Evolutionary conservation across 108 stramenopile genomes (phyloP).

Genomic region (Skeletonema costatum): DNA sequence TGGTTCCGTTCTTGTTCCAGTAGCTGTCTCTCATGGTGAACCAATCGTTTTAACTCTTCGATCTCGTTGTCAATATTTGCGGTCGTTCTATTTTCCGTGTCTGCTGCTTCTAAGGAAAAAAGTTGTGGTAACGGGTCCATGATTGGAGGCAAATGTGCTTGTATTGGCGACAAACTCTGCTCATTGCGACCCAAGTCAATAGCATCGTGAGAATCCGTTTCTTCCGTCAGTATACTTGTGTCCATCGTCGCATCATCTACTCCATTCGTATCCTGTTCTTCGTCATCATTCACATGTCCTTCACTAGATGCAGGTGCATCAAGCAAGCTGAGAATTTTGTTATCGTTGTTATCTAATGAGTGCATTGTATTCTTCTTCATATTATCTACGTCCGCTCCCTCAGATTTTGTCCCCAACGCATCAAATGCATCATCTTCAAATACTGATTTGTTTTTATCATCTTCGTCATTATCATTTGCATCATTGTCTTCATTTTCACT

Average conservation of each 20-base stretch:
- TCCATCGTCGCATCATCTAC: background rate
- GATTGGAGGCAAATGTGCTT: background rate
- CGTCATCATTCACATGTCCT: background rate
- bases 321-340: conserved; percentile 23
- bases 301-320: background rate
- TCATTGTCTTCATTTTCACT: background rate
- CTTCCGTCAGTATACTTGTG: background rate
- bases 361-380: too few relatives aligned
- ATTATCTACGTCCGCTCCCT: background rate
- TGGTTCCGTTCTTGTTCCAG: conserved; percentile 21
- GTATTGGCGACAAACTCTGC: background rate
- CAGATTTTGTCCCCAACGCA: conserved; percentile 1
- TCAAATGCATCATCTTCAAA: conserved; percentile 38
- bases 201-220: background rate
- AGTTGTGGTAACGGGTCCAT: background rate
- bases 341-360: background rate
- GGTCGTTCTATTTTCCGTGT: background rate
- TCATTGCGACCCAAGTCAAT: background rate
- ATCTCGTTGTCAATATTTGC: conserved; percentile 15
- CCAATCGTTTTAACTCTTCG: conserved; percentile 14
- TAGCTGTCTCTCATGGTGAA: conserved; percentile 13
- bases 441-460: background rate
- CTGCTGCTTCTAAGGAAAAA: background rate
- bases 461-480: background rate
- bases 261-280: background rate